Percentiles rank a stretch among this genome's conserved stretches.
Evolutionary conservation across 2,329 filamentous ascomycete genomes (phyloP).

Genomic region (Calonectria naviculata): DNA sequence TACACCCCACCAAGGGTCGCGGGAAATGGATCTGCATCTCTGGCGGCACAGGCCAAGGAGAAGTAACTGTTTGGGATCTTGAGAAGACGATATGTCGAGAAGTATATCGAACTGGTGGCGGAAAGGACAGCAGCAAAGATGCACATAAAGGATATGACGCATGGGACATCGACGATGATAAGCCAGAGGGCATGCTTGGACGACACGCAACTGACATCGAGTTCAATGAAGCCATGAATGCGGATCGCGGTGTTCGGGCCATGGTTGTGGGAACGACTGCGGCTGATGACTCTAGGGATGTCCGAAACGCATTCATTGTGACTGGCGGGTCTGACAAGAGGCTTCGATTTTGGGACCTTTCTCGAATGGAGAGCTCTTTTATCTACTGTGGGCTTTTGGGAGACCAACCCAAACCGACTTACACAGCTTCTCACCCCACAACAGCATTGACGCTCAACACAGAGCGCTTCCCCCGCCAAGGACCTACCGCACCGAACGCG

Average conservation of each 20-base stretch:
- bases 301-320: conserved; percentile 84
- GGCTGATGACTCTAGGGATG: conserved; percentile 74
- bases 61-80: conserved; percentile 95
- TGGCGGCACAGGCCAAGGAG: conserved; percentile 86
- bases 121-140: conserved; percentile 69
- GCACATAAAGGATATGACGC: conserved; percentile 78
- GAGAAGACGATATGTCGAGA: conserved; percentile 91
- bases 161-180: conserved; percentile 91
- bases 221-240: conserved; percentile 62
- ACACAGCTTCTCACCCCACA: conserved; percentile 71
- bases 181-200: conserved; percentile 85
- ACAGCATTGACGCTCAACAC: conserved; percentile 73
- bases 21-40: conserved; percentile 90
- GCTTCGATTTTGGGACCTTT: conserved; percentile 93
- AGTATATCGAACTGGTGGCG: conserved; percentile 80
- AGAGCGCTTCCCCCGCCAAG: conserved; percentile 65
- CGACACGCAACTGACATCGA: conserved; percentile 84
- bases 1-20: conserved; percentile 83
- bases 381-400: conserved; percentile 82
- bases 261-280: conserved; percentile 81
- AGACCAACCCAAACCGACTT: conserved; percentile 80
- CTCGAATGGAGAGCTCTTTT: conserved; percentile 79
- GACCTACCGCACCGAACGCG: conserved; percentile 44
- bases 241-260: conserved; percentile 77
- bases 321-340: conserved; percentile 91